A percentile compares a stretch with the other conserved stretches of the same genome.
Evolutionary conservation across 202 grass and related monocot genomes (phyloP).

Genomic region (Sporobolus alterniflorus): DNA sequence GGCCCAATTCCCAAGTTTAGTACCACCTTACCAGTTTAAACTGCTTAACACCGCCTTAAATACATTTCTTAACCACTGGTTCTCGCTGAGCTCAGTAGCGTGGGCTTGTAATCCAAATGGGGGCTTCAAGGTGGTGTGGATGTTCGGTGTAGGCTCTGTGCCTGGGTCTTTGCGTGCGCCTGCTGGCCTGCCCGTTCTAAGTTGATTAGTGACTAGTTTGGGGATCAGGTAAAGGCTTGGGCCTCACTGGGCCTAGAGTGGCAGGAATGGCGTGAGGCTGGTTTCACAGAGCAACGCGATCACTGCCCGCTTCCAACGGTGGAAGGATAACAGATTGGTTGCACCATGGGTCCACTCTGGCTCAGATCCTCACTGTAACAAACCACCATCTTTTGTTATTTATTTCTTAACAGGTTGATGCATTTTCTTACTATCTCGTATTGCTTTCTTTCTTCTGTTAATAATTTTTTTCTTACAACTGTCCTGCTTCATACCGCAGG

Average conservation of each 20-base stretch:
- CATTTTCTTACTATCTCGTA: too few relatives aligned
- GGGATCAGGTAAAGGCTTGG: not conserved
- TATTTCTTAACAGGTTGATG: too few relatives aligned
- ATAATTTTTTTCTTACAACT: too few relatives aligned
- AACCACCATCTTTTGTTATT: too few relatives aligned
- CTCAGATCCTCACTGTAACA: too few relatives aligned
- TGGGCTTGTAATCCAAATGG: constrained; percentile 18
- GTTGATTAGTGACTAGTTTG: not conserved
- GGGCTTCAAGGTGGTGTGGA: constrained; percentile 8
- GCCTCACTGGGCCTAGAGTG: not conserved
- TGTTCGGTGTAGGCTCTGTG: not conserved
- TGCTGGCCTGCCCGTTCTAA: not conserved
- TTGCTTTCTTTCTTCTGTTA: too few relatives aligned
- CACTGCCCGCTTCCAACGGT: constrained; percentile 3
- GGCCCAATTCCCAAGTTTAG: not conserved
- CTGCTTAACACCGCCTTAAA: not conserved
- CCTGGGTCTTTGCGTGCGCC: too few relatives aligned
- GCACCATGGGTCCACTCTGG: too few relatives aligned
- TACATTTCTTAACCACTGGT: accelerated
- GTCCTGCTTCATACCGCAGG: too few relatives aligned
- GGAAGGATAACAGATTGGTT: not conserved
- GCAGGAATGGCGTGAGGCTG: constrained; percentile 3
- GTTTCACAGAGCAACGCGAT: constrained; percentile 3
- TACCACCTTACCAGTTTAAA: not conserved
- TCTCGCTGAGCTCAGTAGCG: constrained; percentile 3